Evolutionary conservation across 73 alveolate species (phyloP), one percentile per base, ranked within the genome.

Genomic region (Paramecium sexaurelia): DNA sequence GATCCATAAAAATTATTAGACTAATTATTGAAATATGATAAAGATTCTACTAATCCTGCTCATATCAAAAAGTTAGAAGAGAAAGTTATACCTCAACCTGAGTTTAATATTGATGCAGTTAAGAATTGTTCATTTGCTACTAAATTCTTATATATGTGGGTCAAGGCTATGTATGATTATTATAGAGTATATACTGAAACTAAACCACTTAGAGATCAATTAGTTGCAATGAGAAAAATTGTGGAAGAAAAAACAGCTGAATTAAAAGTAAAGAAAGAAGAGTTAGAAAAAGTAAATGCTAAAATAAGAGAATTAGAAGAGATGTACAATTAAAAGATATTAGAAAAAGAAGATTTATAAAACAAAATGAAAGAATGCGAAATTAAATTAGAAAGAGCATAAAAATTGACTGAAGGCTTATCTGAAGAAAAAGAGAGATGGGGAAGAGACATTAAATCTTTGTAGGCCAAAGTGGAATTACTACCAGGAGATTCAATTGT

Each of bases 381-480:
- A 85, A 94, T 94, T 41, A 98, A 97, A 91, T 95, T 98, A 13
- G 96, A 95, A 83, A 95, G 99, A 95, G 99, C 99, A 11, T 95
- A 96, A 92, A 98, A 98, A 91, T 93, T 98, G 85, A 98, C 98
- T 55, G 98, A 97, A 78, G 99, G 99, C 66, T 96, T 98, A 55
- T 97, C 96, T 5, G 99, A 99, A 8, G 99, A 98, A 94, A 98
- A 97, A 94, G 95, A 93, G 41, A 94, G 99, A 78, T 99, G 99
- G 99, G 96, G 98, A 7, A 97, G 96, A 69, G 97, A 98, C 51
- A 99, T 98, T 32, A 84, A 93, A 85, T 22, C 37, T 32, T 96
- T 98, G 55, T 96, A 97, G 20, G 99, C 90, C 39, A 94, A 96
- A 92, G 95, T 55, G 41, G 96, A 92, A 36, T 96, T 98, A 57